Base-by-base conservation (phyloP, 2,329 filamentous ascomycete genomes). In the Calonectria multiphialidica region DNA sequence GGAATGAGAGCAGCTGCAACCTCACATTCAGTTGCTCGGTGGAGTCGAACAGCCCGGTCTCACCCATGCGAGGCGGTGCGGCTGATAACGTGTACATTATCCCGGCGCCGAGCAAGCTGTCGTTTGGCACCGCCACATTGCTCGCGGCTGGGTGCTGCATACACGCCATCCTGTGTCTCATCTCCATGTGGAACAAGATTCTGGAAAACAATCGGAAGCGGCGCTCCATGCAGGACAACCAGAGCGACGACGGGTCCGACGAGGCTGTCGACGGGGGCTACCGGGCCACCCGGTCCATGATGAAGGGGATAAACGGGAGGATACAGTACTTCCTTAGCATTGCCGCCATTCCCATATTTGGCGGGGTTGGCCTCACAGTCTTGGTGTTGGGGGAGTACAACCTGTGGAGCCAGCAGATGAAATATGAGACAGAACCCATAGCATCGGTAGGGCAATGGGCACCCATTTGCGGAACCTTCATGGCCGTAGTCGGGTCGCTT, bases 101-200 rank as follows among this genome's bases (percentile, higher is more conserved):
- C 28, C 91, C 91, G 0, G 87, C 86, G 1, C 92, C 92, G 0
- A 74, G 83, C 4, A 84, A 80, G 13, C 82, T 94, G 28, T 89
- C 88, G 0, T 93, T 93, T 77, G 87, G 88, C 57, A 87, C 90
- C 0, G 90, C 86, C 0, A 92, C 89, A 10, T 86, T 93, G 2
- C 83, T 93, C 1, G 88, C 90, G 0, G 90, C 91, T 2, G 92
- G 89, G 2, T 93, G 91, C 72, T 93, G 91, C 70, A 88, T 94
- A 3, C 91, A 91, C 0, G 90, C 91, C 1, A 87, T 93, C 12
- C 81, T 93, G 0, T 91, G 90, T 10, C 81, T 93, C 10, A 84
- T 90, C 0, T 91, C 88, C 0, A 93, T 90, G 82, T 91, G 89
- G 88, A 89, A 90, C 73, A 92, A 91, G 76, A 92, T 93, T 5